Evolutionary conservation across 306 rosid species (phyloP), one percentile per base, ranked within the genome.

Genomic region (Glycine soja): DNA sequence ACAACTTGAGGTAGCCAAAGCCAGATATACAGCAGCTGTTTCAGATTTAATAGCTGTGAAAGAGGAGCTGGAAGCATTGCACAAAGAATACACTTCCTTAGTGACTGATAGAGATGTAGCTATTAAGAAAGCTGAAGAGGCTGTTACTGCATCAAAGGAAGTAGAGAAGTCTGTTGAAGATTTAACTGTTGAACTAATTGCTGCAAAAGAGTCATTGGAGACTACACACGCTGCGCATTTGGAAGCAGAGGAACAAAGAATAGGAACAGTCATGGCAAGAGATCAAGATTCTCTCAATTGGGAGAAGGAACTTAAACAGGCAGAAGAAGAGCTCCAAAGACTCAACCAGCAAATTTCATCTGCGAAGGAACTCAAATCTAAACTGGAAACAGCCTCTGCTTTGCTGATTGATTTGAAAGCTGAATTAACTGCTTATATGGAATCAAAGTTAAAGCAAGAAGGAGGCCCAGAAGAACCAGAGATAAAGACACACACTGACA

Each of bases 241-340:
- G 87, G 99, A 96, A 88, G 95, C 98, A 42, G 99, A 96, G 88
- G 99, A 96, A 81, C 98, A 90, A 9, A 93, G 97, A 86, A 90
- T 96, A 54, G 98, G 97, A 78, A 95, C 92, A 50, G 93, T 89
- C 77, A 90, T 96, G 98, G 98, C 93, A 59, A 88, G 86, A 91
- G 99, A 96, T 83, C 97, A 96, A 77, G 99, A 96, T 93, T 90
- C 94, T 43, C 98, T 89, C 52, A 82, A 86, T 64, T 92, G 98
- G 98, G 98, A 93, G 81, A 96, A 96, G 87, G 98, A 96, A 80
- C 87, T 96, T 76, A 93, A 88, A 86, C 92, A 88, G 80, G 90
- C 94, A 56, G 97, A 96, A 81, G 97, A 91, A 81, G 98, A 93
- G 88, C 92, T 96, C 72, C 89, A 90, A 83, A 88, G 84, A 83